Evolutionary conservation across 257 asterid species (phyloP).

Genomic region (Solanum peruvianum): DNA sequence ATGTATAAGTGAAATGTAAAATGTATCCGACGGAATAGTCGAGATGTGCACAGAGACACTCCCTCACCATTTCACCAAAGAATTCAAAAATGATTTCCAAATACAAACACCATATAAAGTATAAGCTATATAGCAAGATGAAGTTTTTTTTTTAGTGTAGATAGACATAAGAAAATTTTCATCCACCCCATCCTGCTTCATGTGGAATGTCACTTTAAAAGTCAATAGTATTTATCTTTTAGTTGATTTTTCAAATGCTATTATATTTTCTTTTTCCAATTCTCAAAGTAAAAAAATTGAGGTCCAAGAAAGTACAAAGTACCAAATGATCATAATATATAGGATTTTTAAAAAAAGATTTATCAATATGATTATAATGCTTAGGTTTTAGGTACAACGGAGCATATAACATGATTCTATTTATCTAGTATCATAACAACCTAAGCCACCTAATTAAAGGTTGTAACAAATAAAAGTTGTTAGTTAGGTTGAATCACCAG

Average conservation of each 20-base stretch:
- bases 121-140: neutral
- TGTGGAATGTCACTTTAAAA: neutral
- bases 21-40: neutral
- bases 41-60: neutral
- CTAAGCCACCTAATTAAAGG: neutral
- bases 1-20: neutral
- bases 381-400: neutral
- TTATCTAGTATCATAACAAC: neutral
- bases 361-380: neutral
- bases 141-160: neutral
- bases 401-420: neutral
- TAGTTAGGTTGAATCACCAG: neutral
- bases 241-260: neutral
- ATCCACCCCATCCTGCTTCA: neutral
- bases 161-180: neutral
- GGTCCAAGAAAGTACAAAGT: neutral
- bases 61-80: no score
- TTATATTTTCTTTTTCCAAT: neutral
- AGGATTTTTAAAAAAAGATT: neutral
- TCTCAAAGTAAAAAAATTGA: neutral
- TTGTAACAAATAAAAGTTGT: neutral
- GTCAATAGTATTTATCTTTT: neutral
- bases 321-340: neutral
- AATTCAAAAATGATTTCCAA: neutral
- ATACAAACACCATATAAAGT: neutral